Base-by-base conservation (phyloP, 2,329 filamentous ascomycete species). In the Teratosphaeria zuluensis region DNA sequence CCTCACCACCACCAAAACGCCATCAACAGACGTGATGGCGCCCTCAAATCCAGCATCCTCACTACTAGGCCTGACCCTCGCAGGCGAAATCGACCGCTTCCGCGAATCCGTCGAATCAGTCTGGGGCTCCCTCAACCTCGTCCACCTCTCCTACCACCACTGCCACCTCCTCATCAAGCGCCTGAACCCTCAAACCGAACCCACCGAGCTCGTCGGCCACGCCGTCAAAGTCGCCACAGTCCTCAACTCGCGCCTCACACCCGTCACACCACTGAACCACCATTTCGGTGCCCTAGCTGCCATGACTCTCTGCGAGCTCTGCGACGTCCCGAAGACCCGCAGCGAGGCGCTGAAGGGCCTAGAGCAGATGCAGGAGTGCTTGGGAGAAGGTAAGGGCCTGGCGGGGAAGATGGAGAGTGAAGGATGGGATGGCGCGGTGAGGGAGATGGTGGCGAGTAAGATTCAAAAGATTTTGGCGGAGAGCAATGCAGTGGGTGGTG, bases 111-210 rank as follows among this genome's bases (percentile, higher is more conserved):
- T 89, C 1, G 84, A 86, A 3, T 71, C 68, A 6, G 69, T 76
- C 53, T 76, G 75, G 69, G 73, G 77, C 12, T 77, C 79, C 51
- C 75, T 85, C 30, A 82, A 82, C 24, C 78, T 86, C 33, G 77
- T 89, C 1, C 83, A 87, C 64, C 77, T 90, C 28, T 81, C 81
- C 19, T 89, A 88, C 72, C 88, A 87, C 81, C 85, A 89, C 69
- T 80, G 83, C 63, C 83, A 84, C 61, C 77, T 89, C 8, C 76
- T 90, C 19, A 78, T 83, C 9, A 83, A 84, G 56, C 77, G 88
- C 2, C 76, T 85, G 57, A 81, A 80, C 42, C 79, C 82, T 1
- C 78, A 77, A 11, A 77, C 80, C 0, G 80, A 81, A 48, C 77
- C 82, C 0, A 73, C 77, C 1, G 81, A 87, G 59, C 77, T 86